Base-by-base conservation (phyloP, 2,329 filamentous ascomycete species). In the Fusarium phyllophilum region DNA sequence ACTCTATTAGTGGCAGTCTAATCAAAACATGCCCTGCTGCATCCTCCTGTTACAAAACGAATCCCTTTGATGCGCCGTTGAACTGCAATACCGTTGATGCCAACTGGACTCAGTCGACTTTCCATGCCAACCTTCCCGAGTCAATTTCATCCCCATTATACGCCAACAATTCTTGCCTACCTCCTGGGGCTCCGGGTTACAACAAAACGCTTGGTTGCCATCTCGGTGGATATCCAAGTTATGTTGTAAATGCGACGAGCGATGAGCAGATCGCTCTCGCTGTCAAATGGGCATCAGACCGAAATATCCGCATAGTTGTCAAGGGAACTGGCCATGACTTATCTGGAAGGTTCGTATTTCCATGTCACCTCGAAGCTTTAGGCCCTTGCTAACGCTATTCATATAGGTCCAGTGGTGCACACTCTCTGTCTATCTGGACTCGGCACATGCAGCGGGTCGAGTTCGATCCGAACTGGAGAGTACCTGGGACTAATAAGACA, bases 321-420 rank as follows among this genome's bases (percentile, higher is more conserved):
- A 31, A 48, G 14, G 45, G 45, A 17, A 48, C 45, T 22, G 26
- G 45, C 5, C 45, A 48, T 31, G 45, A 48, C 20, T 31, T 48
- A 22, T 48, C 13, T 14, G 45, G 45, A n/a, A 31, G 45, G 45
- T n/a, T 31, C 3, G 45, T 31, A 22, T 48, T 31, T 22, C 5
- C 6, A 22, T 48, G 14, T 2, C 14, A 3, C 9, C 20, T 1
- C 4, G 18, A 46, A 22, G 8, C 8, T 12, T 6, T 3, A 7
- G 9, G 3, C 18, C 9, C 6, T 29, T 7, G 13, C 45, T 46
- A 5, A 46, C 2, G 22, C 2, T 29, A 11, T 22, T 48, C 14
- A 11, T 2, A 17, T 12, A 48, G 45, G 12, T 48, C 45, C 0
- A 31, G 45, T 7, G 45, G 26, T 6, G 45, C 26, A 31, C 14